Conservation (phyloP, 345 rosid species). For the Passiflora organensis region DNA sequence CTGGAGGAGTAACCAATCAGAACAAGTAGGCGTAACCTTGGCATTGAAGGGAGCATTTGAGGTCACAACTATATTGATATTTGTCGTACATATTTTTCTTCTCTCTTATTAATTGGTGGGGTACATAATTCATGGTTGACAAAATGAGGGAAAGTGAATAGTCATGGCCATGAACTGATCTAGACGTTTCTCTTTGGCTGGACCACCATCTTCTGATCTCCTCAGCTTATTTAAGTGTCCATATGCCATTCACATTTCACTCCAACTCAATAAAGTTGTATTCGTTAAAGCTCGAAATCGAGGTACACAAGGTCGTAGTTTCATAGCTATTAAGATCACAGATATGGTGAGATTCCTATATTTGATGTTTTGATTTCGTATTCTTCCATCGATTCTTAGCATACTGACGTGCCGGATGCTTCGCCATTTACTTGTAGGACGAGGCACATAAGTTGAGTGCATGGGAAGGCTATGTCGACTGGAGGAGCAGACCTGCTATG, state of each 20-base stretch:
- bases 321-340: no score
- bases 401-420: background rate
- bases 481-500: conserved; percentile 60
- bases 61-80: no score
- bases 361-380: no score
- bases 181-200: conserved; percentile 45
- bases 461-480: conserved; percentile 65
- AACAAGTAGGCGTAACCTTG: no score
- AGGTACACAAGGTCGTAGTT: no score
- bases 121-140: no score
- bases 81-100: no score
- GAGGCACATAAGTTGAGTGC: conserved; percentile 29
- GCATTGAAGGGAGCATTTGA: no score
- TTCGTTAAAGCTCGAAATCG: conserved; percentile 6
- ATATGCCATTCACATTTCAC: conserved; percentile 12
- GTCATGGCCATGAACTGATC: conserved; percentile 30
- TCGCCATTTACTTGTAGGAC: conserved; percentile 38
- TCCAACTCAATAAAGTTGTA: conserved; percentile 1
- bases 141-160: conserved; percentile 17
- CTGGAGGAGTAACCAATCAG: no score
- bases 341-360: no score
- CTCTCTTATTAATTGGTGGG: no score
- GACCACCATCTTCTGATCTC: conserved; percentile 45
- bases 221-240: conserved; percentile 27
- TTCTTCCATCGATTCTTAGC: no score